Evolutionary conservation across 2,329 filamentous ascomycete genomes (phyloP).

Genomic region (Alternaria burnsii): DNA sequence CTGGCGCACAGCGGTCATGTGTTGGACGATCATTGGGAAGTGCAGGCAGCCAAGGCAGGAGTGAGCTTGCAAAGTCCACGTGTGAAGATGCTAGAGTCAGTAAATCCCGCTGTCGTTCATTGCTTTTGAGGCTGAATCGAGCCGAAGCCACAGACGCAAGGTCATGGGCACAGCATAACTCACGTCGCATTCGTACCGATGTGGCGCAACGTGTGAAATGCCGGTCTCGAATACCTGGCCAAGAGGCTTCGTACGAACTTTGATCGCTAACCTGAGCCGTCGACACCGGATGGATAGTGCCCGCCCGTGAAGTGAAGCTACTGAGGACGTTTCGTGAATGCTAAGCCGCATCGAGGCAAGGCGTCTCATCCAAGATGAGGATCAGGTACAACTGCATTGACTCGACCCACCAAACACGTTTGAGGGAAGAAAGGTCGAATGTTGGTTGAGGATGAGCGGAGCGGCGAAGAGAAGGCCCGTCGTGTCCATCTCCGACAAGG

Average conservation of each 20-base stretch:
- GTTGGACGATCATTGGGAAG: slow-evolving; percentile 15
- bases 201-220: slow-evolving; percentile 8
- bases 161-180: neutral
- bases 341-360: slow-evolving; percentile 26
- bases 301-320: slow-evolving; percentile 30
- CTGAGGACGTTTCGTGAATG: slow-evolving; percentile 14
- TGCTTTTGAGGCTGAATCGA: slow-evolving; percentile 4
- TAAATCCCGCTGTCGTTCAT: slow-evolving; percentile 4
- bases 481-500: slow-evolving; percentile 4
- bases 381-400: slow-evolving; percentile 35
- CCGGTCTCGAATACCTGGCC: slow-evolving; percentile 5
- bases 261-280: slow-evolving; percentile 15
- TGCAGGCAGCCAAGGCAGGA: slow-evolving; percentile 2
- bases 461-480: slow-evolving; percentile 7
- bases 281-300: slow-evolving; percentile 26
- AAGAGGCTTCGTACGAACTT: slow-evolving; percentile 25
- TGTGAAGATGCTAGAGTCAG: slow-evolving; percentile 8
- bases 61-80: slow-evolving; percentile 3
- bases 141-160: neutral
- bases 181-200: slow-evolving; percentile 3
- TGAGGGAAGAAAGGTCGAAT: slow-evolving; percentile 14
- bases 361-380: slow-evolving; percentile 20
- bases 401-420: slow-evolving; percentile 32
- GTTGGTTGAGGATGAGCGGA: slow-evolving; percentile 7
- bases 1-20: slow-evolving; percentile 12